Conservation (phyloP, 1,284 basidiomycete genomes). For the Fistulina hepatica region DNA sequence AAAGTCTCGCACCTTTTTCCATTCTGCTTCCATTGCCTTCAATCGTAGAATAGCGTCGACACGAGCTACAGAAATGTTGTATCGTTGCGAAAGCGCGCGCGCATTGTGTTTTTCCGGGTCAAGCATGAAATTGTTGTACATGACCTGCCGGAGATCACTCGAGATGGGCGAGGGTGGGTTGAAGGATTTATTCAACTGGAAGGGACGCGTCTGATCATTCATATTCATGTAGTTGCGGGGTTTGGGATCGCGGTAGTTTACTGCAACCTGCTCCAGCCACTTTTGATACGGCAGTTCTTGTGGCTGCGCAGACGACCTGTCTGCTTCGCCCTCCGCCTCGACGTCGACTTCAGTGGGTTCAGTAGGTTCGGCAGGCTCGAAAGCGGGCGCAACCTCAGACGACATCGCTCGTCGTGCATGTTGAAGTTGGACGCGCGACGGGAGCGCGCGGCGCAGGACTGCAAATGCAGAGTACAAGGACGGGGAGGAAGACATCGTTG, state of each 20-base stretch:
- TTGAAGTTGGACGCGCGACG: too few relatives aligned
- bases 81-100: conserved; percentile 46
- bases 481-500: too few relatives aligned
- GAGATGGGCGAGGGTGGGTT: conserved; percentile 67
- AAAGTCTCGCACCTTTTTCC: conserved; percentile 50
- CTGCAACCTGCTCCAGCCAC: too few relatives aligned
- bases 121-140: conserved; percentile 46
- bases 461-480: too few relatives aligned
- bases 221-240: conserved; percentile 1
- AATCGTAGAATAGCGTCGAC: conserved; percentile 70
- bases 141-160: conserved; percentile 39
- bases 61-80: conserved; percentile 61
- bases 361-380: background rate
- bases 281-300: too few relatives aligned
- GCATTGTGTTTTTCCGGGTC: conserved; percentile 48
- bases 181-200: conserved; percentile 74
- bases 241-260: too few relatives aligned
- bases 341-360: conserved; percentile 28
- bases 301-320: background rate
- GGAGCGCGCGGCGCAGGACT: too few relatives aligned
- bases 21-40: conserved; percentile 49
- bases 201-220: conserved; percentile 41
- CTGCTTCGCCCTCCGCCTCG: conserved; percentile 24
- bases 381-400: background rate
- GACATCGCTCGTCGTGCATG: too few relatives aligned